phyloP scores from a whole-genome alignment of 2,329 filamentous ascomycete genomes.

The Shiraia sp. region DNA sequence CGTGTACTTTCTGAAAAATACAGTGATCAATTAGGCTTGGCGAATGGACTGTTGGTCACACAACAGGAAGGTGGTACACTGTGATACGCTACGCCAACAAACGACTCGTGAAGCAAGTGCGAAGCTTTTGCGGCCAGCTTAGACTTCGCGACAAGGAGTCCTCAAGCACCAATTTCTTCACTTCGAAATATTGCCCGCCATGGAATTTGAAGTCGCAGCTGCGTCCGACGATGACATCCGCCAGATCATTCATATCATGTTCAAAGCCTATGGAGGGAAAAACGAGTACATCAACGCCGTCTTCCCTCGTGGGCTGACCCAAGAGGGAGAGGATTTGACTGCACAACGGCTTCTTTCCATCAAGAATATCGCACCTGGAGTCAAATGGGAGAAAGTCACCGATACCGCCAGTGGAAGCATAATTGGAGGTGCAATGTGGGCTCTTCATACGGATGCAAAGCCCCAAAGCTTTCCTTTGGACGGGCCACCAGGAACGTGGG shows the following conservation, averaged over 20 bases:
- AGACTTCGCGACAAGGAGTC: neutral
- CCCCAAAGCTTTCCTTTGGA: constrained; percentile 5
- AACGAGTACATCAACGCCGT: constrained; percentile 13
- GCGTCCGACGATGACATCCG: constrained; percentile 3
- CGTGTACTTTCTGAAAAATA: too few species aligned
- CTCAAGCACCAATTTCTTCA: neutral
- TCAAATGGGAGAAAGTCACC: constrained; percentile 11
- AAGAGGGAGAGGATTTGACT: constrained; percentile 5
- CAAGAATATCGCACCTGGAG: constrained; percentile 1
- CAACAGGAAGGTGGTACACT: constrained; percentile 1
- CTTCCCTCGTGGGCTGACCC: constrained; percentile 7
- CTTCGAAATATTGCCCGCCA: neutral
- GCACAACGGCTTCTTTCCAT: constrained; percentile 4
- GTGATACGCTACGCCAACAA: neutral
- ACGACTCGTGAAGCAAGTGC: neutral
- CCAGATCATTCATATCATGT: constrained; percentile 5
- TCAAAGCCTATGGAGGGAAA: constrained; percentile 7
- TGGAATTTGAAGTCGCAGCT: constrained; percentile 1
- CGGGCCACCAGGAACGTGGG: constrained; percentile 14
- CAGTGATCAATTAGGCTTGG: too few species aligned
- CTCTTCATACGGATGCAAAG: constrained; percentile 6
- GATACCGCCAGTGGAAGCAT: constrained; percentile 8
- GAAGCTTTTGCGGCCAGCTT: too few species aligned
- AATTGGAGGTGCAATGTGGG: constrained; percentile 12
- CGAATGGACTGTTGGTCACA: too few species aligned